Evolutionary conservation across 768 basidiomycete genomes (phyloP), one percentile per base, ranked within the genome.

Genomic region (Podaxis pistillaris): DNA sequence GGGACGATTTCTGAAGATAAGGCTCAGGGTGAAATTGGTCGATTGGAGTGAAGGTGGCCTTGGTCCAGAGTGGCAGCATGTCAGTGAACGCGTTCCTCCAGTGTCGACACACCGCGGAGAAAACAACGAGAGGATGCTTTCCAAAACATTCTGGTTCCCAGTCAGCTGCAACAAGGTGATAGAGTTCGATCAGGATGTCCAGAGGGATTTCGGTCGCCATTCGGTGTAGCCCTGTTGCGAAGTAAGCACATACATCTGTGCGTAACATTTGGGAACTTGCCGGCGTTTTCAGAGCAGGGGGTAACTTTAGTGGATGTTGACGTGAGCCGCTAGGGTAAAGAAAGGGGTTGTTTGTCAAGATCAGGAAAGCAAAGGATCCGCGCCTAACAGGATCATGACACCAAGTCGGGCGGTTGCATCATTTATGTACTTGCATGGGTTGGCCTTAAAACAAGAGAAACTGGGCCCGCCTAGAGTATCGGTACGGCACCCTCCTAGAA

Each of bases 1-100:
- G 55, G 66, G 46, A 74, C 0, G 76, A 77, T 33, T 72, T 69
- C 33, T 71, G 67, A 37, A 77, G 65, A 66, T 69, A 74, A n/a
- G 65, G 54, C 4, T 60, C 60, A 38, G 50, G 44, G 17, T 64
- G 33, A 28, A 70, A 60, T 4, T 64, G 40, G 11, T 47, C 30
- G 24, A 51, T 24, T 26, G 41, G 46, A 19, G 67, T 59, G 17
- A 74, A 33, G 9, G 60, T 38, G 38, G 75, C 71, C 6, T 52
- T 55, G 1, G 65, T 66, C 78, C 78, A 79, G 2, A 77, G 62
- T 1, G 75, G 75, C 17, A 46, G 44, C 44, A 46, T 46, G 17
- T 22, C 44, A 22, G 44, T 46, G 17, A 46, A 46, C 17, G 19
- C 44, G 7, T 19, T 46, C 44, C 44, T 46, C 44, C 44, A 46